Evolutionary conservation across 768 basidiomycete species (phyloP), one percentile per base, ranked within the genome.

Genomic region (Phlegmacium glaucopus): DNA sequence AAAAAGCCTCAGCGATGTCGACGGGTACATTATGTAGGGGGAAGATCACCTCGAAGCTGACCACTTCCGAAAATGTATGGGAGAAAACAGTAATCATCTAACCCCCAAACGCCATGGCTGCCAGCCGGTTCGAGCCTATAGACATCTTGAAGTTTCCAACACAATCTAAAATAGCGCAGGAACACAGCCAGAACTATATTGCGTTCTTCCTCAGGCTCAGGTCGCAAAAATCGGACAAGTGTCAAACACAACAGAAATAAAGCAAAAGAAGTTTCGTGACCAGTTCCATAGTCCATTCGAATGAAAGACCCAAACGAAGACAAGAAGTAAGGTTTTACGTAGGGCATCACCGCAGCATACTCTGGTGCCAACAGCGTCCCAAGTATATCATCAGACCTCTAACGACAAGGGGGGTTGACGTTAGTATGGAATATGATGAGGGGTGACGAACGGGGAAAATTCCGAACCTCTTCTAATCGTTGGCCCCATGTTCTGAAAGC

Each of bases 61-160:
- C 82, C 91, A 53, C 91, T 91, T 9, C 94, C 94, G 61, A 94
- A 93, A 9, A 94, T 77, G 59, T 95, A 96, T 3, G 87, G 83
- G 37, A 97, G 75, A 67, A 95, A 94, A 43, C 75, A 78, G 45
- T 87, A 95, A 62, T 96, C 94, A 59, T 97, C 94, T 30, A 98
- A 69, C 1, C 94, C 96, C 96, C 95, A 99, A 1, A 97, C 95
- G 4, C 96, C 96, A 61, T 97, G 94, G 52, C 90, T 94, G 7
- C 96, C 96, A 2, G 96, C 96, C 5, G 94, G 94, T 65, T 97
- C 95, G 9, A 99, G 81, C 41, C 75, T 81, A 64, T 97, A 99
- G 27, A 80, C 78, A 52, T 93, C 89, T 62, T 97, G 94, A 12
- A 97, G 74, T 47, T 76, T 78, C 82, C 90, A 94, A 52, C 87